Percentiles rank a stretch among this genome's conserved stretches.
Conservation (phyloP, 768 basidiomycete genomes). For the Asterophora parasitica region DNA sequence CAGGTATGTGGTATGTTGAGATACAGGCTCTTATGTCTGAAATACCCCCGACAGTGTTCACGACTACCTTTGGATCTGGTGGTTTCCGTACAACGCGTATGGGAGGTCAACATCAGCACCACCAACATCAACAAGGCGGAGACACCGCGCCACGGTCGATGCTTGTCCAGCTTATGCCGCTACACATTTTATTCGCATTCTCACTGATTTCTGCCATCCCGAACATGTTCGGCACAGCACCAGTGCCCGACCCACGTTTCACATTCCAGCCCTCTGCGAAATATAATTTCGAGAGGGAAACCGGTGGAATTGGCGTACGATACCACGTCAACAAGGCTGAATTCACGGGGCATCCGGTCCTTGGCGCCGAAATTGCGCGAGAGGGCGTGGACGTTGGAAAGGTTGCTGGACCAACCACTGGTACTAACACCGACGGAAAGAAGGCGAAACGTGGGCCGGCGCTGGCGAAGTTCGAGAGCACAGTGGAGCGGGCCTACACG, state of each 20-base stretch:
- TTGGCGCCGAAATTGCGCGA: slow-evolving; percentile 66
- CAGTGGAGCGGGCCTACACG: slow-evolving; percentile 72
- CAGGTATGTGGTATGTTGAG: slow-evolving; percentile 31
- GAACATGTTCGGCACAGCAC: slow-evolving; percentile 59
- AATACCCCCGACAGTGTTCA: slow-evolving; percentile 50
- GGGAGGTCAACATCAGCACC: slow-evolving; percentile 36
- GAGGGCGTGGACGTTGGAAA: slow-evolving; percentile 37
- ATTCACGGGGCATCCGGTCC: slow-evolving; percentile 69
- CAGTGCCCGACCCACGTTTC: slow-evolving; percentile 76
- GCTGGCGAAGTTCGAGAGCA: slow-evolving; percentile 63
- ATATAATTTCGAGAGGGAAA: slow-evolving; percentile 68
- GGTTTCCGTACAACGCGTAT: slow-evolving; percentile 73
- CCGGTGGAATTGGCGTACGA: slow-evolving; percentile 61
- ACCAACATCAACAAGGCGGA: slow-evolving; percentile 29
- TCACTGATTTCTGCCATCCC: slow-evolving; percentile 82
- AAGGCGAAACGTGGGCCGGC: slow-evolving; percentile 36
- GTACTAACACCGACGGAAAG: slow-evolving; percentile 15
- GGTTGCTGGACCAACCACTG: slow-evolving; percentile 24
- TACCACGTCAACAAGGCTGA: slow-evolving; percentile 84
- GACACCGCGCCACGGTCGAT: slow-evolving; percentile 52
- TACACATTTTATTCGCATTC: slow-evolving; percentile 79
- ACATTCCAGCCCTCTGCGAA: slow-evolving; percentile 58
- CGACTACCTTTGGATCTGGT: slow-evolving; percentile 74
- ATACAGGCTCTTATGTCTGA: neutral
- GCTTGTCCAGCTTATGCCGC: slow-evolving; percentile 75